Evolutionary conservation across 768 basidiomycete species (phyloP), one percentile per base, ranked within the genome.

Genomic region (Naganishia onofrii): DNA sequence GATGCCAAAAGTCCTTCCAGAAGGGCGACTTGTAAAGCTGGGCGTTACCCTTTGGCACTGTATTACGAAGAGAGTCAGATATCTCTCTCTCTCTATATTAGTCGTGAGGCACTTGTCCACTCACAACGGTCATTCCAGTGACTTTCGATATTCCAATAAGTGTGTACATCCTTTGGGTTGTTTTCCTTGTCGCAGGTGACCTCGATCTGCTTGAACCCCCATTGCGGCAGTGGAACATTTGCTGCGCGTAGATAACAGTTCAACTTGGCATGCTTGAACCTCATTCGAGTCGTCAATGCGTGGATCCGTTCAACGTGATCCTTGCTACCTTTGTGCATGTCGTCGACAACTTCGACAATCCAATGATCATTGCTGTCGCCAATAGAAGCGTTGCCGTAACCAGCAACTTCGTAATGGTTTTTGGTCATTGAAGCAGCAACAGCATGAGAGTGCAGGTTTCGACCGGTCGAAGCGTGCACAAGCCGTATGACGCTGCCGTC

Each of bases 201-300:
- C 80, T 99, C 96, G 65, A 97, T 85, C 82, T 99, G 95, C 83
- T 99, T 98, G 86, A 96, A 98, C 13, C 95, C 95, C 96, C 96
- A 99, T 81, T 95, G 92, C 0, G 96, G 96, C 46, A 99, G 81
- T 65, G 91, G 84, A 2, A 88, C 86, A 80, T 94, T 97, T 38
- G 90, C 89, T 9, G 96, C 94, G 13, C 89, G 85, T 53, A 98
- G 81, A 82, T 96, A 97, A 79, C 94, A 99, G 6, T 90, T 91
- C 28, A 90, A 83, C 52, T 81, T 81, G 64, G 86, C 76, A 78
- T 99, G 95, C 71, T 84, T 85, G 83, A 98, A 89, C 70, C 95
- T 85, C 82, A 98, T 78, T 32, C 92, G 84, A 2, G 95, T 97
- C 48, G 95, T 96, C 63, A 99, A 83, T 51, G 92, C 90, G 82